Evolutionary conservation across 768 basidiomycete genomes (phyloP).

Genomic region (Phanerochaete sordida): DNA sequence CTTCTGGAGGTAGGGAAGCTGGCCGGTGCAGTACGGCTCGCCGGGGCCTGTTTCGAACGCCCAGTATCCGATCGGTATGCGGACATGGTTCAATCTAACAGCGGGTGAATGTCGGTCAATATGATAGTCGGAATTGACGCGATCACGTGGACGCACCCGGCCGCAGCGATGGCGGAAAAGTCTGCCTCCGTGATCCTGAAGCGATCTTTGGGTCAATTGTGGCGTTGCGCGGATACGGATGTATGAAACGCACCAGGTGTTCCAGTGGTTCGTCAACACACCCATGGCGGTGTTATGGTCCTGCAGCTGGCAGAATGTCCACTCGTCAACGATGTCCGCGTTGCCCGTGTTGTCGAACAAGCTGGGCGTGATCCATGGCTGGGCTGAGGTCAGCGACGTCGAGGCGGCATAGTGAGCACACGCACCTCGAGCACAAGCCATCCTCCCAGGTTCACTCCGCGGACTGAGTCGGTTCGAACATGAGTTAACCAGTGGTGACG

Average conservation of each 20-base stretch:
- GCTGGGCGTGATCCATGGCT: conserved; percentile 79
- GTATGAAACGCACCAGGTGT: conserved; percentile 35
- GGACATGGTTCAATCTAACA: conserved; percentile 72
- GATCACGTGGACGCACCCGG: conserved; percentile 47
- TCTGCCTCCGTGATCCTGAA: conserved; percentile 69
- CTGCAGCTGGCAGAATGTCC: conserved; percentile 70
- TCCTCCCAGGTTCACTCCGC: conserved; percentile 81
- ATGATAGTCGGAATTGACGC: conserved; percentile 7
- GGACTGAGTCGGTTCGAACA: conserved; percentile 34
- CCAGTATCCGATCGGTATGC: conserved; percentile 88
- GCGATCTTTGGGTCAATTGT: conserved; percentile 18
- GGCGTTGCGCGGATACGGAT: not conserved
- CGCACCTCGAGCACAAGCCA: conserved; percentile 55
- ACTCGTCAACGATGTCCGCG: conserved; percentile 65
- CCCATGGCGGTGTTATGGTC: conserved; percentile 42
- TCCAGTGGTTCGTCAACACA: conserved; percentile 67
- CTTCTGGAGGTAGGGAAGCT: conserved; percentile 62
- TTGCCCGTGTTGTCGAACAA: conserved; percentile 67
- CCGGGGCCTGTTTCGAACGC: conserved; percentile 77
- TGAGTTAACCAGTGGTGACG: not conserved
- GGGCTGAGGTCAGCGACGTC: conserved; percentile 3
- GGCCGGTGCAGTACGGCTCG: conserved; percentile 78
- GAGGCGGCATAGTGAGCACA: not conserved
- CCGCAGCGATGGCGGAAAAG: conserved; percentile 68
- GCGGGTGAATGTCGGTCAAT: conserved; percentile 11